Conservation (phyloP, 2,329 filamentous ascomycete species). For the Fusarium cyanostomum region DNA sequence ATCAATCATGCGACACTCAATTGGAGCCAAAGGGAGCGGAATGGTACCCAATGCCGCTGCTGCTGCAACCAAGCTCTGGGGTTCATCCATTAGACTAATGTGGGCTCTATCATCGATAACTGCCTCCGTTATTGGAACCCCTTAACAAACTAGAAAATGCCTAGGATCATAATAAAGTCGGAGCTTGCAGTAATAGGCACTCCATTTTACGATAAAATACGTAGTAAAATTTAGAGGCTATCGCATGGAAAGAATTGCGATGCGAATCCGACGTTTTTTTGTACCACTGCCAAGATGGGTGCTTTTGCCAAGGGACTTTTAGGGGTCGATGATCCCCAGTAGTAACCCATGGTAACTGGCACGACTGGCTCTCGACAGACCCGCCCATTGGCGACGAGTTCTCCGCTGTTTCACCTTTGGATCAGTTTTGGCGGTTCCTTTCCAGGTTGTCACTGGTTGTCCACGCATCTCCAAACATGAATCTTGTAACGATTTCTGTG, state of each 20-base stretch:
- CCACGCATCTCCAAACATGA: slow-evolving; percentile 12
- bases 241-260: no score
- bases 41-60: not conserved
- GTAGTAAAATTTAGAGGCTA: no score
- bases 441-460: no score
- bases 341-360: slow-evolving; percentile 22
- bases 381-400: slow-evolving; percentile 23
- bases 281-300: no score
- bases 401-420: slow-evolving; percentile 34
- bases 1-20: slow-evolving; percentile 36
- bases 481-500: slow-evolving; percentile 31
- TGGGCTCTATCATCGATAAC: no score
- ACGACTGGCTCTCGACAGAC: slow-evolving; percentile 3
- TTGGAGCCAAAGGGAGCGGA: slow-evolving; percentile 3
- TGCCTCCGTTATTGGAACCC: no score
- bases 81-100: no score
- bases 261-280: no score
- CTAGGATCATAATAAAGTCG: no score
- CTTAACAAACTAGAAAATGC: no score
- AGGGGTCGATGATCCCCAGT: slow-evolving; percentile 21
- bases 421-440: slow-evolving; percentile 6
- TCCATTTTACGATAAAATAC: no score
- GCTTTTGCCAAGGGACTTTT: slow-evolving; percentile 3
- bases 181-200: no score
- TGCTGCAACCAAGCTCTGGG: slow-evolving; percentile 2